phyloP scores from a whole-genome alignment of 768 basidiomycete species.

The Naematelia aurantialba region DNA sequence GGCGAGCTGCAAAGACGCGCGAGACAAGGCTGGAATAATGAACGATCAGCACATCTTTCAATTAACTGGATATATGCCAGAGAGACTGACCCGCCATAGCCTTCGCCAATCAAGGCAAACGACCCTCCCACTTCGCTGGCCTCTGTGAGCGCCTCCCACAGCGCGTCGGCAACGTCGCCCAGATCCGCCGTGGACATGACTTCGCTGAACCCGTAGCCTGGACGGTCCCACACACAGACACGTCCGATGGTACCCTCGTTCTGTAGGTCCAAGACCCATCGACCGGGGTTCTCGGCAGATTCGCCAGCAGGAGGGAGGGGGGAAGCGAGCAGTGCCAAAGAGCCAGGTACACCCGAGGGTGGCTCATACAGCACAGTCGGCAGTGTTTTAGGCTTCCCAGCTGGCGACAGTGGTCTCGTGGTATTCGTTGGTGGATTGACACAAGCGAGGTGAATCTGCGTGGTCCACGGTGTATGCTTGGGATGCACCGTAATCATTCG shows the following conservation, averaged over 20 bases:
- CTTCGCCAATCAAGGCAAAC: conserved; percentile 46
- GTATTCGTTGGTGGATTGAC: conserved; percentile 26
- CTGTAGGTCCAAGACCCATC: conserved; percentile 47
- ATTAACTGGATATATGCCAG: not conserved
- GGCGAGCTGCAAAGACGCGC: conserved; percentile 44
- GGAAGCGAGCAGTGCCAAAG: conserved; percentile 35
- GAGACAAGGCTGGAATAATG: conserved; percentile 30
- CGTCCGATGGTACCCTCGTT: conserved; percentile 37
- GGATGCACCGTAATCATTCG: conserved; percentile 31
- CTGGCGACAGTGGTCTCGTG: conserved; percentile 6
- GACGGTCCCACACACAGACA: conserved; percentile 50
- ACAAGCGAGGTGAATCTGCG: conserved; percentile 44
- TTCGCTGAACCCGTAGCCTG: conserved; percentile 50
- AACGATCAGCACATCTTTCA: not conserved
- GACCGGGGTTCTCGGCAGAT: conserved; percentile 32
- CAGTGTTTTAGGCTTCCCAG: conserved; percentile 10
- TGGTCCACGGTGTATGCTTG: conserved; percentile 29
- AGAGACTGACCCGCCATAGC: conserved; percentile 47
- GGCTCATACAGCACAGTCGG: conserved; percentile 48
- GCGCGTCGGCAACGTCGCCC: conserved; percentile 38
- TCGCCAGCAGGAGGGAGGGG: conserved; percentile 31
- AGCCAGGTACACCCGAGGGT: conserved; percentile 47
- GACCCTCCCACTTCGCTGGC: conserved; percentile 15
- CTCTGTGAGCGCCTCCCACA: conserved; percentile 35
- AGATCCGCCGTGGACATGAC: conserved; percentile 37